Evolutionary conservation across 345 rosid genomes (phyloP), one percentile per base, ranked within the genome.

Genomic region (Fremontodendron californicum): DNA sequence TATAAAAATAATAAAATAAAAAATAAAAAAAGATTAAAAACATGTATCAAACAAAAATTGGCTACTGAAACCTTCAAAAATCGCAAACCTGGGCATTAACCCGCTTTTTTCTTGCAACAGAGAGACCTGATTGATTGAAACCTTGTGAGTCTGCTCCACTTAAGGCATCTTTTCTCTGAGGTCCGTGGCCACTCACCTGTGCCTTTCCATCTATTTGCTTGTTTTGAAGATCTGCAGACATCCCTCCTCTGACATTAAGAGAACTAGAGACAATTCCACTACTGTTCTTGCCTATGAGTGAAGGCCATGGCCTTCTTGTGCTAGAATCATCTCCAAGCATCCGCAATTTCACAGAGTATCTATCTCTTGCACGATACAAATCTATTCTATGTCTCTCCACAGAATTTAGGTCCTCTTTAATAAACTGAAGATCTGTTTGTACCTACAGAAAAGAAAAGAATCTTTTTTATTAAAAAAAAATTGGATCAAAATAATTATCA

Each of bases 381-480:
- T 93, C 98, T 73, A 90, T 84, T 82, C 97, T 92, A 81, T 93
- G 94, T 75, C 88, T 91, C 86, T 96, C 96, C 48, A 92, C 97
- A 16, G 93, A 89, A 78, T 88, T 91, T 80, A 96, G 82, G 83
- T 96, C 99, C 84, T 91, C 99, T 82, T 90, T 96, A 58, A 93
- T 86, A 85, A 86, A 92, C 80, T 86, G 98, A 67, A 93, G 97
- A 87, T 93, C 97, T 52, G 85, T 84, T 82, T 89, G 93, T 57
- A 89, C 90, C 98, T 96, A 82, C 79, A 85, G 49, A 46, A 62
- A 46, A 62, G 63, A 73, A 72, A 37, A 54, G 27, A 21, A 29
- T 13, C 37, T 7, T 2, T 62, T 60, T 51, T 19, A 49, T 31
- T 1, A 31, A 31, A 45, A 37, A 33, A 16, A 48, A 35, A n/a